Percentiles rank a stretch among this genome's conserved stretches.
Evolutionary conservation across 2,329 filamentous ascomycete species (phyloP).

Genomic region (Fusarium dlaminii): DNA sequence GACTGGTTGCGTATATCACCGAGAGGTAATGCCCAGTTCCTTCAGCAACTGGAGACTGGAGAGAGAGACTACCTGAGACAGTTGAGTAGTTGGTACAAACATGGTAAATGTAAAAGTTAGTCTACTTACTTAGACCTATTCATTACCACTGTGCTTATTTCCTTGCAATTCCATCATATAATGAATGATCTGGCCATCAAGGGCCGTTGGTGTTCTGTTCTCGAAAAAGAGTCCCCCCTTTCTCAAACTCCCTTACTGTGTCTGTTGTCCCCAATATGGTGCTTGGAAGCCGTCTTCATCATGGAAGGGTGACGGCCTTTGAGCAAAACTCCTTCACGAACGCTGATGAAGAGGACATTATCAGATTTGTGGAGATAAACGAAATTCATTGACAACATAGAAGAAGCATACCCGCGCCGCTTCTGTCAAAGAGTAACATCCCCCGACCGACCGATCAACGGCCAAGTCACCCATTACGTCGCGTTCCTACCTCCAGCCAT

Average conservation of each 20-base stretch:
- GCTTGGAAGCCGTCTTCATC: not conserved
- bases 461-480: not conserved
- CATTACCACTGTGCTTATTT: not conserved
- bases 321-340: not conserved
- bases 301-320: not conserved
- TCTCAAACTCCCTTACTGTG: not conserved
- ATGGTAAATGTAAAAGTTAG: not conserved
- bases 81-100: not conserved
- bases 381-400: not conserved
- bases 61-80: too few relatives aligned
- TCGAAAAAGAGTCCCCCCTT: accelerated
- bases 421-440: not conserved
- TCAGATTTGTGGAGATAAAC: not conserved
- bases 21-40: not conserved
- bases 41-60: not conserved
- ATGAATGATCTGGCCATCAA: not conserved
- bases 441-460: not conserved
- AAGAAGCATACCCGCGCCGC: accelerated
- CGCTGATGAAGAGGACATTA: accelerated
- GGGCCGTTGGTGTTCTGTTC: too few relatives aligned
- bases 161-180: accelerated
- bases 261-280: not conserved
- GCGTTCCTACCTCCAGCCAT: not conserved
- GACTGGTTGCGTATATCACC: accelerated
- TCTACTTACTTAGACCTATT: not conserved